Conservation (phyloP, 129 eudicot genomes). For the Tanacetum coccineum region DNA sequence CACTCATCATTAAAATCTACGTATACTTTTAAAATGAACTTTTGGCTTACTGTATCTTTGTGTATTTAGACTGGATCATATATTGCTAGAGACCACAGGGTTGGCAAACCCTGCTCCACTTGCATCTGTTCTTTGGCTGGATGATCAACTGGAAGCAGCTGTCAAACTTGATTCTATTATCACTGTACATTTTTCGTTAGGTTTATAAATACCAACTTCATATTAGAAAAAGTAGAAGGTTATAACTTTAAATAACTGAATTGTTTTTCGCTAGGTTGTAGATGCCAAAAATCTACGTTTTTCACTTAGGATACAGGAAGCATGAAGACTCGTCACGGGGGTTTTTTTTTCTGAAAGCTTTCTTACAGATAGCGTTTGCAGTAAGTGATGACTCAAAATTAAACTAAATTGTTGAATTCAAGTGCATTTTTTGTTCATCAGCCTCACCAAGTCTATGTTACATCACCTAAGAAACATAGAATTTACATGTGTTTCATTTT, state of each 20-base stretch:
- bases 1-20: slow-evolving; percentile 3
- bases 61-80: slow-evolving; percentile 77
- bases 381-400: slow-evolving; percentile 33
- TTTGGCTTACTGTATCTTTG: not conserved
- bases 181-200: slow-evolving; percentile 51
- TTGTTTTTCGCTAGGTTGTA: slow-evolving; percentile 56
- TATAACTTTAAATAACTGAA: not conserved
- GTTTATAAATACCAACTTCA: not conserved
- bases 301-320: slow-evolving; percentile 76
- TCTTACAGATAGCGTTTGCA: slow-evolving; percentile 81
- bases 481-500: not conserved
- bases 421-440: not conserved
- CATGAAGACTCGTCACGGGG: slow-evolving; percentile 63
- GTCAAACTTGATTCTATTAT: slow-evolving; percentile 86
- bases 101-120: slow-evolving; percentile 99
- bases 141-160: slow-evolving; percentile 87
- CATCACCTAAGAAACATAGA: not conserved
- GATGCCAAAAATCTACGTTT: slow-evolving; percentile 91
- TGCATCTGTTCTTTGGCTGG: slow-evolving; percentile 96
- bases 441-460: not conserved
- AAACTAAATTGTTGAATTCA: not conserved
- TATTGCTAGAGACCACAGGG: slow-evolving; percentile 95
- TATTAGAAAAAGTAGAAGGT: slow-evolving; percentile 2
- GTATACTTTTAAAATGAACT: slow-evolving; percentile 2
- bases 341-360: slow-evolving; percentile 98